Conservation (phyloP, 352 stramenopile species). For the Phytophthora cactorum region DNA sequence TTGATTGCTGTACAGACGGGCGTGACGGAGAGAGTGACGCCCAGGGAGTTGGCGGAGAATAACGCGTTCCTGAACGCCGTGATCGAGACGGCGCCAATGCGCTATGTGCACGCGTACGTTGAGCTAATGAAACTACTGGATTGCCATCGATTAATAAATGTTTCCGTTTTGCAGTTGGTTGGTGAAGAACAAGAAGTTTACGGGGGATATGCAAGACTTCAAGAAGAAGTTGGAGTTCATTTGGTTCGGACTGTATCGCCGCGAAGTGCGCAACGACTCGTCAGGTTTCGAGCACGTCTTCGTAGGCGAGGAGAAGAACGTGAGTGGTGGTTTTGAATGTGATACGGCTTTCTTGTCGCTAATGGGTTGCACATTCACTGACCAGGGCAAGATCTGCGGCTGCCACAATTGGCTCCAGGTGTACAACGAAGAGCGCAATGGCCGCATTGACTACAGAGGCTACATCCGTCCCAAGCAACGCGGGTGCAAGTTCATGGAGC, state of each 20-base stretch:
- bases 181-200: conserved; percentile 86
- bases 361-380: background rate
- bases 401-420: conserved; percentile 99
- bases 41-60: conserved; percentile 91
- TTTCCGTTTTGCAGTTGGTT: conserved; percentile 61
- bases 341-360: background rate
- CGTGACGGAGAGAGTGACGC: conserved; percentile 86
- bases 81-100: conserved; percentile 93
- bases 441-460: conserved; percentile 93
- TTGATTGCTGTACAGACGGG: conserved; percentile 60
- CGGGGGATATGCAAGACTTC: conserved; percentile 73
- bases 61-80: conserved; percentile 92
- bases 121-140: conserved; percentile 1
- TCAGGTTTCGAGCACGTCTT: conserved; percentile 98
- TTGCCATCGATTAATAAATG: background rate
- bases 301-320: conserved; percentile 95
- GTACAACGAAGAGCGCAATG: conserved; percentile 94
- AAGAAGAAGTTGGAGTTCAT: conserved; percentile 94
- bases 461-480: conserved; percentile 92
- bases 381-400: conserved; percentile 86
- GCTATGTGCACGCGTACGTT: conserved; percentile 91
- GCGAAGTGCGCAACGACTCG: conserved; percentile 87
- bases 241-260: conserved; percentile 96
- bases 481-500: conserved; percentile 68
- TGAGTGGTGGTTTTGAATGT: conserved; percentile 24